A percentile compares a stretch with the other conserved stretches of the same genome.
Evolutionary conservation across 805 yeast species (phyloP).

Genomic region (Saccharomyces kudriavzevii): DNA sequence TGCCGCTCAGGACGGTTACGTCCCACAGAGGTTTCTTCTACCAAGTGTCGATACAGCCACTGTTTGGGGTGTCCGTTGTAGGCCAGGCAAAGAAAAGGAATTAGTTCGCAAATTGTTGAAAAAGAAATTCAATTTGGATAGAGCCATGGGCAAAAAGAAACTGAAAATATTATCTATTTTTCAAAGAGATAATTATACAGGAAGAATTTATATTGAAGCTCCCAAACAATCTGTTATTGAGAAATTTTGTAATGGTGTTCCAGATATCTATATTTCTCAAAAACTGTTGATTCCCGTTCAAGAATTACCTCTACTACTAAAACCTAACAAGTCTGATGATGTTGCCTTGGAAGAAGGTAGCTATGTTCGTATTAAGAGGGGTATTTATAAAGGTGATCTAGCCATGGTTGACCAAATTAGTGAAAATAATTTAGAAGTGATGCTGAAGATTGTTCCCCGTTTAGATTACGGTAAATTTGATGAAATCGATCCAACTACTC

Average conservation of each 20-base stretch:
- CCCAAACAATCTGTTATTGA: conserved; percentile 87
- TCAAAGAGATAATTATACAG: conserved; percentile 88
- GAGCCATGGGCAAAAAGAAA: conserved; percentile 56
- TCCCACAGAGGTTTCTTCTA: conserved; percentile 84
- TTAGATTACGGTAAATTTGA: conserved; percentile 74
- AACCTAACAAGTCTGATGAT: conserved; percentile 82
- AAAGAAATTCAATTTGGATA: conserved; percentile 70
- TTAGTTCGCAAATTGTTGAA: conserved; percentile 76
- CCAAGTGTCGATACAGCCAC: conserved; percentile 96
- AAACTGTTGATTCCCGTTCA: conserved; percentile 88
- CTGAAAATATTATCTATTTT: conserved; percentile 81
- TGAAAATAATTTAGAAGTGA: conserved; percentile 92
- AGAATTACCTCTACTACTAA: conserved; percentile 86
- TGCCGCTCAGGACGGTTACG: conserved; percentile 72
- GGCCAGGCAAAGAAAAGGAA: conserved; percentile 89
- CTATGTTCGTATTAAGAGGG: conserved; percentile 83
- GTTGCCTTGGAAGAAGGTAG: conserved; percentile 85
- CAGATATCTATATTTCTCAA: conserved; percentile 67
- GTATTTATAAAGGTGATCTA: conserved; percentile 85
- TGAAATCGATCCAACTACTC: conserved; percentile 43
- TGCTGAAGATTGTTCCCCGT: conserved; percentile 87
- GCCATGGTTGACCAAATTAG: conserved; percentile 89
- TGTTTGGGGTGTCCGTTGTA: conserved; percentile 90
- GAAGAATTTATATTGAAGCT: conserved; percentile 91
- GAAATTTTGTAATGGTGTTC: conserved; percentile 80